A percentile compares a stretch with the other conserved stretches of the same genome.
These are phyloP conservation scores for Primulina eburnea DNA, from an alignment of 257 asterid genomes.

Conservation along the genomic window DNA sequence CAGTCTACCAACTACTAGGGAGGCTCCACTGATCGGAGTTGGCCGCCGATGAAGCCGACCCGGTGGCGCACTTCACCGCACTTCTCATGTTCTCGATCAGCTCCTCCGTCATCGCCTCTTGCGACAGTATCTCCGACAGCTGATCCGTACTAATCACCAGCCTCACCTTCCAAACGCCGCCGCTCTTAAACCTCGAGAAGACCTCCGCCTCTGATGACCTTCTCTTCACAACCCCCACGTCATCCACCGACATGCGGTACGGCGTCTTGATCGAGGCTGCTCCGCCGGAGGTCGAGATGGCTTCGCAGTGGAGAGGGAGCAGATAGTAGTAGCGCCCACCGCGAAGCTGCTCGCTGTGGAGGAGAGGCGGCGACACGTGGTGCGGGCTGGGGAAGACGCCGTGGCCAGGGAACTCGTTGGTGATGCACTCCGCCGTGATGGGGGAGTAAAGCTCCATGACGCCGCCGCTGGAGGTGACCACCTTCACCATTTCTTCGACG, in stretches of 20 bases:
- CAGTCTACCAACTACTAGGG: not conserved
- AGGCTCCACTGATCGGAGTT: constrained; percentile 37
- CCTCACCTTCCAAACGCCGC: constrained; percentile 57
- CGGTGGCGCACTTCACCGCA: constrained; percentile 44
- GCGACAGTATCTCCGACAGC: constrained; percentile 51
- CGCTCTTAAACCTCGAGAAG: constrained; percentile 32
- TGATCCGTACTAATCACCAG: constrained; percentile 49
- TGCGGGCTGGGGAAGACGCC: constrained; percentile 37
- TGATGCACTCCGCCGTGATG: constrained; percentile 48
- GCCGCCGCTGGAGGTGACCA: constrained; percentile 45
- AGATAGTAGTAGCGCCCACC: constrained; percentile 43
- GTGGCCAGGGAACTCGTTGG: constrained; percentile 54
- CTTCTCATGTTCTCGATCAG: constrained; percentile 53
- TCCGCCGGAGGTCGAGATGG: not conserved
- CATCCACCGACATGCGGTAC: constrained; percentile 43
- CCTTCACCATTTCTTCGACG: constrained; percentile 33
- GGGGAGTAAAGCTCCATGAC: constrained; percentile 58
- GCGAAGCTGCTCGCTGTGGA: constrained; percentile 35
- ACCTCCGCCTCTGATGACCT: constrained; percentile 28
- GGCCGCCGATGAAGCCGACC: constrained; percentile 21
- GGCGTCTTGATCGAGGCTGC: constrained; percentile 11
- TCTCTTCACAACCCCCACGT: constrained; percentile 22
- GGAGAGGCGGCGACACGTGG: constrained; percentile 39
- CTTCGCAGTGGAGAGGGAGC: constrained; percentile 35
- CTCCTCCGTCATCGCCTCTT: constrained; percentile 54